Conservation (phyloP, 495 filamentous ascomycete genomes). For the Extremus antarcticus region DNA sequence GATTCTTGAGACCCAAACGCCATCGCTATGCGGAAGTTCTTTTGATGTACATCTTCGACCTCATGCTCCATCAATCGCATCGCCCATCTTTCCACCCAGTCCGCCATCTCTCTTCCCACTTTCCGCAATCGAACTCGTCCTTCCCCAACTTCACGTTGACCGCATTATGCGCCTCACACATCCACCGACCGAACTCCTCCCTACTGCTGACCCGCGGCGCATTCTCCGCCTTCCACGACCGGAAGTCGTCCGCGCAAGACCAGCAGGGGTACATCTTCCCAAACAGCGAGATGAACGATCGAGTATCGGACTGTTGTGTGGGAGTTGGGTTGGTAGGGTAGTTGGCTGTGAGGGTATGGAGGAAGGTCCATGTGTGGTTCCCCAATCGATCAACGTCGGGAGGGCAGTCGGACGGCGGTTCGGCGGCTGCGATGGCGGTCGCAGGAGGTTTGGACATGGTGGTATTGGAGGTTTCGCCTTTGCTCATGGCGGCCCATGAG, state of each 20-base stretch:
- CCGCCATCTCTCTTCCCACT: slow-evolving; percentile 91
- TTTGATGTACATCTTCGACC: neutral
- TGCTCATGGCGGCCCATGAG: slow-evolving; percentile 59
- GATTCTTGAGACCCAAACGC: no score
- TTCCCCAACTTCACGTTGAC: slow-evolving; percentile 94
- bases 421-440: slow-evolving; percentile 14
- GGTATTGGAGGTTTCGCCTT: slow-evolving; percentile 29
- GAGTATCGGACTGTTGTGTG: slow-evolving; percentile 60
- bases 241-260: slow-evolving; percentile 89
- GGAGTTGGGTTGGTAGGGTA: slow-evolving; percentile 62
- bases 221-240: slow-evolving; percentile 57
- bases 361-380: slow-evolving; percentile 79
- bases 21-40: neutral
- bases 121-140: slow-evolving; percentile 75
- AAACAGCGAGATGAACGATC: slow-evolving; percentile 68
- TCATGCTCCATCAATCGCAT: slow-evolving; percentile 28
- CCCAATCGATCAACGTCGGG: slow-evolving; percentile 79
- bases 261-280: slow-evolving; percentile 85
- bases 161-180: slow-evolving; percentile 96
- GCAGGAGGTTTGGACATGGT: slow-evolving; percentile 17
- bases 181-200: slow-evolving; percentile 77
- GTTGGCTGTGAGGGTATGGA: slow-evolving; percentile 78
- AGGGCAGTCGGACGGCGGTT: slow-evolving; percentile 37
- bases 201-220: slow-evolving; percentile 55
- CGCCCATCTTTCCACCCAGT: slow-evolving; percentile 84